Conservation (phyloP, 2,329 filamentous ascomycete genomes). For the Botrytis pseudocinerea region DNA sequence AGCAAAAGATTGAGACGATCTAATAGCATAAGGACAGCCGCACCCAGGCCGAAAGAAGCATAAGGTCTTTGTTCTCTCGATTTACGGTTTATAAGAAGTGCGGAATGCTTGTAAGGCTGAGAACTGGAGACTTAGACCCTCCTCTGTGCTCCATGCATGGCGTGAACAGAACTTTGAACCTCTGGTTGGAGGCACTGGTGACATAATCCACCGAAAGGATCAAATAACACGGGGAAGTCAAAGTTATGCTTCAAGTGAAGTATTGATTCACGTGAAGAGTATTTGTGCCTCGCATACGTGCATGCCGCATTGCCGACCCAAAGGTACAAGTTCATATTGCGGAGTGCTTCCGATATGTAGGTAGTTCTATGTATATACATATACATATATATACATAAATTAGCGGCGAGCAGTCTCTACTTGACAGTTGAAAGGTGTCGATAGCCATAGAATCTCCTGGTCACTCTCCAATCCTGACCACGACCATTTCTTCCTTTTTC, state of each 20-base stretch:
- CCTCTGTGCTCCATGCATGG: neutral
- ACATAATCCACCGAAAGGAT: neutral
- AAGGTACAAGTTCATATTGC: neutral
- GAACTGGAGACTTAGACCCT: neutral
- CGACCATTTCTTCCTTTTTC: neutral
- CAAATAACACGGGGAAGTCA: neutral
- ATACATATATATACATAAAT: neutral
- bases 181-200: neutral
- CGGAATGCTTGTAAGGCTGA: neutral
- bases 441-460: neutral
- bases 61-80: neutral
- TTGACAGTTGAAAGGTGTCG: neutral
- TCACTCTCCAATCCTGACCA: neutral
- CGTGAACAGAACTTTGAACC: neutral
- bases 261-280: neutral
- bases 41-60: neutral
- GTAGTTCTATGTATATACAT: neutral
- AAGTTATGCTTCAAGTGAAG: neutral
- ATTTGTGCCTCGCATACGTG: too few species aligned
- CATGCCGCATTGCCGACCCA: neutral
- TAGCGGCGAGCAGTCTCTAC: neutral
- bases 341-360: neutral
- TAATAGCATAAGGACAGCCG: neutral
- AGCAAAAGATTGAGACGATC: neutral
- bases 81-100: neutral